These are phyloP conservation scores for Rhodamnia rubescens DNA, from an alignment of 345 rosid species.

Conservation along the genomic window DNA sequence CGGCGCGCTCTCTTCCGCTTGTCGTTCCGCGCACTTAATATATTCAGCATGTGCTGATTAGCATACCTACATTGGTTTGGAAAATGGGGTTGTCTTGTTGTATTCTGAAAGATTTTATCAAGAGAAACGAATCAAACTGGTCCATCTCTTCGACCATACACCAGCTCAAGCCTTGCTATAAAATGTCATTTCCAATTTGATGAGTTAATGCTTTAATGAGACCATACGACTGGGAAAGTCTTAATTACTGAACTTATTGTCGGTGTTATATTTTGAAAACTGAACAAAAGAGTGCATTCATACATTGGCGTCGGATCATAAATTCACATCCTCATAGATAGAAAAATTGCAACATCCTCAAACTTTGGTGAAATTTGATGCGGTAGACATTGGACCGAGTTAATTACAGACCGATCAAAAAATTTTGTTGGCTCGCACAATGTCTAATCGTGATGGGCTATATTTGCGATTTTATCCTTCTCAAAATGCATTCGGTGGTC, in stretches of 20 bases:
- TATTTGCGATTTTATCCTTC: not conserved
- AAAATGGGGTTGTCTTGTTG: not conserved
- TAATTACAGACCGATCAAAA: not conserved
- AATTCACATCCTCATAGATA: not conserved
- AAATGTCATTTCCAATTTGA: not conserved
- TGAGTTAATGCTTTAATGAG: not conserved
- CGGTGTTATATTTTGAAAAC: not conserved
- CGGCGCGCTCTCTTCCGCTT: not conserved
- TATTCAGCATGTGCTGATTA: not conserved
- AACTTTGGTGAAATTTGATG: too few species aligned
- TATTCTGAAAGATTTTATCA: not conserved
- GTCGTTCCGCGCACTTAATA: not conserved
- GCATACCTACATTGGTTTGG: not conserved
- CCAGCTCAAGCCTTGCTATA: not conserved
- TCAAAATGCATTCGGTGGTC: too few species aligned
- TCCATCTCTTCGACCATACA: not conserved
- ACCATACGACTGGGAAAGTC: not conserved
- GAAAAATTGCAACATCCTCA: not conserved
- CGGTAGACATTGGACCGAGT: not conserved
- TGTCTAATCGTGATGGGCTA: not conserved
- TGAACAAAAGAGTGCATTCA: not conserved
- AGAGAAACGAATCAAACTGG: not conserved
- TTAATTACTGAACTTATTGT: not conserved
- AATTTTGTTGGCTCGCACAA: not conserved
- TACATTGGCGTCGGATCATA: not conserved